A percentile compares a stretch with the other conserved stretches of the same genome.
Conservation (phyloP, 1,284 basidiomycete species). For the Wallemia mellicola region DNA sequence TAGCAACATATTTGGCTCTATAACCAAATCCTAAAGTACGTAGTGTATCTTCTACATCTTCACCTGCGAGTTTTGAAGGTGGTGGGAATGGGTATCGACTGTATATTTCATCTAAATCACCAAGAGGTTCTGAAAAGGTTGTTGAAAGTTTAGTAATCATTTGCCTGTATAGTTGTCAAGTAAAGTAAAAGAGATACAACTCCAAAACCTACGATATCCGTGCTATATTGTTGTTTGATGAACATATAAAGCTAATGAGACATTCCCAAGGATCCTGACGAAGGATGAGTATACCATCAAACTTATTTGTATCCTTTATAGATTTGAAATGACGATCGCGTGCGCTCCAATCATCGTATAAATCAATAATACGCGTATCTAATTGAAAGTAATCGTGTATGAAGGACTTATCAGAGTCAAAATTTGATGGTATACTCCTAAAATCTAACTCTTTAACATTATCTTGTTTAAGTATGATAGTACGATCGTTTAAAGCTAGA, state of each 20-base stretch:
- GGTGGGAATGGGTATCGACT: conserved; percentile 60
- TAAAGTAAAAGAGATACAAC: conserved; percentile 28
- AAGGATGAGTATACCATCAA: conserved; percentile 32
- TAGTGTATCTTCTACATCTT: conserved; percentile 32
- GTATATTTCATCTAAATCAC: conserved; percentile 11
- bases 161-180: conserved; percentile 9
- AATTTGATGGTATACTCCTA: conserved; percentile 29
- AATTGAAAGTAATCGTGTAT: conserved; percentile 73
- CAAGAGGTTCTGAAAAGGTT: conserved; percentile 16
- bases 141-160: conserved; percentile 17
- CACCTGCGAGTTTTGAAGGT: conserved; percentile 31
- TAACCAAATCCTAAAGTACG: conserved; percentile 81
- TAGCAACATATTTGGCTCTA: conserved; percentile 62
- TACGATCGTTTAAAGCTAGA: conserved; percentile 41
- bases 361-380: conserved; percentile 32
- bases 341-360: conserved; percentile 47
- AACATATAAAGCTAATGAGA: conserved; percentile 84
- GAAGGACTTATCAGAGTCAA: conserved; percentile 31
- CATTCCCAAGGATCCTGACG: conserved; percentile 92
- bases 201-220: conserved; percentile 75
- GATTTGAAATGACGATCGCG: conserved; percentile 45
- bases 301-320: conserved; percentile 25
- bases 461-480: conserved; percentile 47
- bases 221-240: conserved; percentile 83
- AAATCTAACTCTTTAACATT: conserved; percentile 30